phyloP scores from a whole-genome alignment of 345 rosid genomes.

The Hypericum androsaemum region DNA sequence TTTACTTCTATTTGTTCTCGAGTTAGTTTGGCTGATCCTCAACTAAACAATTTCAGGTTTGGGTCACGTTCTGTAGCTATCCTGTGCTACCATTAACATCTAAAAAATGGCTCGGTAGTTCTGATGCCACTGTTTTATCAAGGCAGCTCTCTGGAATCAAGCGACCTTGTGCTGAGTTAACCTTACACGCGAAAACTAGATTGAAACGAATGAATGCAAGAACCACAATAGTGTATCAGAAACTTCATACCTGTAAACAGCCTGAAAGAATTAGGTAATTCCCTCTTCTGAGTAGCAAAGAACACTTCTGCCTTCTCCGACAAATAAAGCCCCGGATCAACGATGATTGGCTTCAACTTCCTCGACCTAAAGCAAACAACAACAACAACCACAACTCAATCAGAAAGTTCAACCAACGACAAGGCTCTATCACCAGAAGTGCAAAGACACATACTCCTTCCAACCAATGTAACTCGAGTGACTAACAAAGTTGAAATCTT shows the following conservation, averaged over 20 bases:
- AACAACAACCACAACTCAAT: not conserved
- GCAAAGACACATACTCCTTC: constrained; percentile 62
- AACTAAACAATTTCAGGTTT: too few species aligned
- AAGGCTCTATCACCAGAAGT: not conserved
- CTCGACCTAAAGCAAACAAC: constrained; percentile 44
- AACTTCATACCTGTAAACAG: constrained; percentile 57
- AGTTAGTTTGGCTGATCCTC: too few species aligned
- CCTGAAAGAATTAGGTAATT: constrained; percentile 64
- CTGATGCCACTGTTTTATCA: too few species aligned
- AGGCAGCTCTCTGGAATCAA: too few species aligned
- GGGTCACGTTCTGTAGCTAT: too few species aligned
- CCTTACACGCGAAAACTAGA: too few species aligned
- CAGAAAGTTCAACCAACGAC: not conserved
- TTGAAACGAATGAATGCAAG: not conserved
- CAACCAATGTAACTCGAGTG: constrained; percentile 84
- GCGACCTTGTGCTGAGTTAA: too few species aligned
- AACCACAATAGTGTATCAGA: not conserved
- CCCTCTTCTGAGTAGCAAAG: constrained; percentile 71
- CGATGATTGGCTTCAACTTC: constrained; percentile 75
- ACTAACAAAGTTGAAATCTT: constrained; percentile 69
- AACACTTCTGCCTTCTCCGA: constrained; percentile 61
- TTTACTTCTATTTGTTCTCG: too few species aligned
- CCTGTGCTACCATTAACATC: too few species aligned
- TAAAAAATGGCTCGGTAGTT: too few species aligned
- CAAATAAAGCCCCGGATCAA: constrained; percentile 92